Evolutionary conservation across 2,329 filamentous ascomycete species (phyloP).

Genomic region (Alternaria solani): DNA sequence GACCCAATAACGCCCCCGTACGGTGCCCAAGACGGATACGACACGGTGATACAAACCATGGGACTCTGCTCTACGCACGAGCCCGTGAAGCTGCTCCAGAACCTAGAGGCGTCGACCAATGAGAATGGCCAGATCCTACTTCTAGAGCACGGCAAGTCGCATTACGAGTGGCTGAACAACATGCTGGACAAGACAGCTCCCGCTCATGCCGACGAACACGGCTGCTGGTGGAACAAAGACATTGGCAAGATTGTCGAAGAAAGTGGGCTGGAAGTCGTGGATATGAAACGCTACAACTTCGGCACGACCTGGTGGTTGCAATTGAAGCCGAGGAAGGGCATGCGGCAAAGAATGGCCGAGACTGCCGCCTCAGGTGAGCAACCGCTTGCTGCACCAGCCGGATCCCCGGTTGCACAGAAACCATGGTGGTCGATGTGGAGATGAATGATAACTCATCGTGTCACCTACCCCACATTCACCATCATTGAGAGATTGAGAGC

Average conservation of each 20-base stretch:
- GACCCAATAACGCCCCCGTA: constrained; percentile 55
- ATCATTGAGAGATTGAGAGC: constrained; percentile 13
- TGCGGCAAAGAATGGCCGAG: constrained; percentile 28
- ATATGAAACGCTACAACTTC: constrained; percentile 56
- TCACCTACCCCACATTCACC: constrained; percentile 20
- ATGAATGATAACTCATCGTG: constrained; percentile 39
- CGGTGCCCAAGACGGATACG: constrained; percentile 53
- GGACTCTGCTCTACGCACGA: constrained; percentile 59
- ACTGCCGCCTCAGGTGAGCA: constrained; percentile 19
- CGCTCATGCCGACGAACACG: constrained; percentile 58
- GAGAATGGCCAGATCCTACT: constrained; percentile 57
- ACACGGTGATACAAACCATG: constrained; percentile 62
- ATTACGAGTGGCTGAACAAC: constrained; percentile 58
- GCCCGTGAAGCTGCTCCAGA: constrained; percentile 55
- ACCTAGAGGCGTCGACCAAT: constrained; percentile 54
- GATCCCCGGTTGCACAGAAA: constrained; percentile 34
- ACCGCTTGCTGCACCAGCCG: constrained; percentile 25
- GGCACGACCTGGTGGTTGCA: constrained; percentile 61
- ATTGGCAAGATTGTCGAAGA: constrained; percentile 58
- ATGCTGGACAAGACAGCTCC: constrained; percentile 57
- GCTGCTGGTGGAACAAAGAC: constrained; percentile 63
- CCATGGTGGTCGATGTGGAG: constrained; percentile 48
- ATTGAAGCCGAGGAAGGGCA: constrained; percentile 52
- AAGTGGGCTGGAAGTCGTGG: constrained; percentile 58
- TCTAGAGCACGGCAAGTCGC: constrained; percentile 60